These are phyloP conservation scores for Zygosaccharomyces sapae DNA, from an alignment of 1,139 yeast species.

Conservation along the genomic window DNA sequence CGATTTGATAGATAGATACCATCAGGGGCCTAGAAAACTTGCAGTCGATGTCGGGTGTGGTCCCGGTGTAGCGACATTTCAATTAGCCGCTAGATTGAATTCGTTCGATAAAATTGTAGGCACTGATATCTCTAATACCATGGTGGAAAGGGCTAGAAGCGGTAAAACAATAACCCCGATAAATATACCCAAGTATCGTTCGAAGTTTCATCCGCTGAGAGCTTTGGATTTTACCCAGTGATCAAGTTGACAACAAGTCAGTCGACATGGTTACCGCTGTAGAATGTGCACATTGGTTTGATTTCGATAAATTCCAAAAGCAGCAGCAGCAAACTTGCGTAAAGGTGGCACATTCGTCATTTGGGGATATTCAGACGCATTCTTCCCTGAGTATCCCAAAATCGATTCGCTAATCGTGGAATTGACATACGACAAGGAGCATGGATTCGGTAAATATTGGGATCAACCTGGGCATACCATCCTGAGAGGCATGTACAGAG, in stretches of 20 bases:
- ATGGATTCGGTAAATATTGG: slow-evolving; percentile 66
- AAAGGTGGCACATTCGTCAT: slow-evolving; percentile 63
- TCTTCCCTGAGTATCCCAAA: slow-evolving; percentile 41
- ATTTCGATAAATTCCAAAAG: slow-evolving; percentile 51
- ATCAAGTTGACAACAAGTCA: slow-evolving; percentile 17
- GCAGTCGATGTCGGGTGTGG: slow-evolving; percentile 81
- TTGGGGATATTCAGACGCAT: slow-evolving; percentile 79
- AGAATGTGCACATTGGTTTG: slow-evolving; percentile 78
- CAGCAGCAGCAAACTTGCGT: slow-evolving; percentile 48
- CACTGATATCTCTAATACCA: slow-evolving; percentile 60
- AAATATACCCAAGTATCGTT: slow-evolving; percentile 12
- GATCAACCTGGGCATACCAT: slow-evolving; percentile 60
- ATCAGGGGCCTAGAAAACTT: slow-evolving; percentile 33
- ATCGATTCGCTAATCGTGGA: slow-evolving; percentile 41
- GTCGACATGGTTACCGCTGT: slow-evolving; percentile 69
- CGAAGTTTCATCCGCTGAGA: slow-evolving; percentile 38
- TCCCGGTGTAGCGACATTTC: slow-evolving; percentile 71
- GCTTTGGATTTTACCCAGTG: slow-evolving; percentile 20
- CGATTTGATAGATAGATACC: slow-evolving; percentile 42
- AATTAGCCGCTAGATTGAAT: slow-evolving; percentile 44
- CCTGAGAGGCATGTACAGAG: slow-evolving; percentile 45
- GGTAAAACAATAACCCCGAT: background rate
- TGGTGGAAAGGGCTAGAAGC: slow-evolving; percentile 51
- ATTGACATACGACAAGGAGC: slow-evolving; percentile 37
- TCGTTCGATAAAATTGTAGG: slow-evolving; percentile 47